Evolutionary conservation across 768 basidiomycete species (phyloP).

Genomic region (Psilocybe cyanescens): DNA sequence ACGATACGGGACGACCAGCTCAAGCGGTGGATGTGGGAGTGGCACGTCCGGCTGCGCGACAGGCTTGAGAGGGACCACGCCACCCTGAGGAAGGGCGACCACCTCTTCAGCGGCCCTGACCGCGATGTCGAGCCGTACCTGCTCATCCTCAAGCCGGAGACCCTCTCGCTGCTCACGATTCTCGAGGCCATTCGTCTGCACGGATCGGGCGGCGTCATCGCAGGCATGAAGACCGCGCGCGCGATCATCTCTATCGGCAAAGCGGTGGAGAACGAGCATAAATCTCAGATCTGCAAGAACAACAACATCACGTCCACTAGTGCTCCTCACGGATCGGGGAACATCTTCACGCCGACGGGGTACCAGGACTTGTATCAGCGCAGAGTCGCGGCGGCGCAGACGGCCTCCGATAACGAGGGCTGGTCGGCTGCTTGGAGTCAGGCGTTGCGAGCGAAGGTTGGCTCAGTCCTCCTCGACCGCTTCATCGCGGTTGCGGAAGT

Average conservation of each 20-base stretch:
- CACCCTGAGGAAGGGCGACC: slow-evolving; percentile 41
- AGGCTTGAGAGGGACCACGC: slow-evolving; percentile 56
- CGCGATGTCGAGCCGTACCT: slow-evolving; percentile 35
- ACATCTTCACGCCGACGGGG: slow-evolving; percentile 60
- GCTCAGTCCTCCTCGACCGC: slow-evolving; percentile 80
- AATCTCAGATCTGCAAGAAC: slow-evolving; percentile 76
- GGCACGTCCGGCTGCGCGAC: slow-evolving; percentile 66
- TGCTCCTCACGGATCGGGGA: slow-evolving; percentile 36
- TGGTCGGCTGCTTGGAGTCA: slow-evolving; percentile 90
- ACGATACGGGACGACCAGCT: slow-evolving; percentile 53
- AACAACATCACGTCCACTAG: slow-evolving; percentile 52
- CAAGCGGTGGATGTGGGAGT: slow-evolving; percentile 84
- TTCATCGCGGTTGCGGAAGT: slow-evolving; percentile 87
- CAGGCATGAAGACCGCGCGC: slow-evolving; percentile 90
- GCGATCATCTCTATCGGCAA: slow-evolving; percentile 81
- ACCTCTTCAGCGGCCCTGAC: slow-evolving; percentile 1
- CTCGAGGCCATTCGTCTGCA: slow-evolving; percentile 86
- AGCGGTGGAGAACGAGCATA: slow-evolving; percentile 90
- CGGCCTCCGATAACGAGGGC: slow-evolving; percentile 65
- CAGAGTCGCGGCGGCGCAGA: slow-evolving; percentile 67
- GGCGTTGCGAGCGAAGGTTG: slow-evolving; percentile 72
- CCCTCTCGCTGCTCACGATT: slow-evolving; percentile 87
- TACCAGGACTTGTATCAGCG: slow-evolving; percentile 66
- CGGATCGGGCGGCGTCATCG: slow-evolving; percentile 73
- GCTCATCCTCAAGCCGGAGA: slow-evolving; percentile 84